Conservation (phyloP, 768 basidiomycete genomes). For the Panaeolus cyanescens region DNA sequence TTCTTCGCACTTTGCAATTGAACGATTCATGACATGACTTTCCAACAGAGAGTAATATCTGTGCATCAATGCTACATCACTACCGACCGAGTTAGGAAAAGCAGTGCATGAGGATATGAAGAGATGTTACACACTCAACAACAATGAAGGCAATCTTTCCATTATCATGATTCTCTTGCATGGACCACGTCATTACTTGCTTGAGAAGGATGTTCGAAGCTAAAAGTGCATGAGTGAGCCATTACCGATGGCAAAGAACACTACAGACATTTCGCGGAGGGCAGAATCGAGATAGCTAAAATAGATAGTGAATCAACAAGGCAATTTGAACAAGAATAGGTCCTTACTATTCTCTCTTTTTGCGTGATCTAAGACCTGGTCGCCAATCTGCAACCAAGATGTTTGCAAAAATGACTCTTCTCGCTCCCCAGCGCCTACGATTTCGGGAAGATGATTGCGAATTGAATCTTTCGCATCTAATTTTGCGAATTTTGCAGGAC, state of each 20-base stretch:
- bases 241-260: background rate
- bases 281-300: conserved; percentile 36
- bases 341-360: conserved; percentile 39
- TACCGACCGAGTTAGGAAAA: conserved; percentile 9
- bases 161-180: conserved; percentile 25
- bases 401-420: conserved; percentile 17
- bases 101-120: background rate
- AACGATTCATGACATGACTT: conserved; percentile 16
- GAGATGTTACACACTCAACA: conserved; percentile 27
- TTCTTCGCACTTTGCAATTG: conserved; percentile 25
- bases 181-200: conserved; percentile 28
- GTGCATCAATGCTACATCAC: conserved; percentile 21
- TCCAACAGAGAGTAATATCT: conserved; percentile 21
- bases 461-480: conserved; percentile 24
- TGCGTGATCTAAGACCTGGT: conserved; percentile 31
- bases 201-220: conserved; percentile 28
- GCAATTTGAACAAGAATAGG: background rate
- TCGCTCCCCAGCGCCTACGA: conserved; percentile 24
- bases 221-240: conserved; percentile 10
- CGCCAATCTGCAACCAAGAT: conserved; percentile 19
- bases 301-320: conserved; percentile 1
- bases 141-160: conserved; percentile 29
- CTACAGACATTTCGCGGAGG: conserved; percentile 26
- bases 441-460: conserved; percentile 36
- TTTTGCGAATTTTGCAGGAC: conserved; percentile 21